Base-by-base conservation (phyloP, 495 filamentous ascomycete species). In the Penicillium salamii region DNA sequence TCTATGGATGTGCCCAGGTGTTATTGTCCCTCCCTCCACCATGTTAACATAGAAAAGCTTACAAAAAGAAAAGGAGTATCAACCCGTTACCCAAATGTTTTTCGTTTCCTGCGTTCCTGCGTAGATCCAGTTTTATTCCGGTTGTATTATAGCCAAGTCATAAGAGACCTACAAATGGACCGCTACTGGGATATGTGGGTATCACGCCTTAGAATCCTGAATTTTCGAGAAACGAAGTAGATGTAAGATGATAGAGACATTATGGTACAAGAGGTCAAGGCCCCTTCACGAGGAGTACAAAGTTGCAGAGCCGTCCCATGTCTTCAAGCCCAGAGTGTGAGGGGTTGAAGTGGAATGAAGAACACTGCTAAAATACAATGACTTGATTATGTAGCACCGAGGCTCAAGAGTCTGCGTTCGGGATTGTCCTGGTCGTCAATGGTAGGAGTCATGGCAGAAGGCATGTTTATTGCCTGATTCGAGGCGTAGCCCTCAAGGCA, bases 301-400 rank as follows among this genome's bases (percentile, higher is more conserved):
- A 39, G 4, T 13, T n/a, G 20, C n/a, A 24, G 18, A 15, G 31
- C 12, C 7, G 13, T 44, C 42, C 42, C n/a, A 11, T 33, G n/a
- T 18, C 18, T n/a, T 23, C 23, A 19, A n/a, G 26, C 15, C 3
- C 18, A 35, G 13, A 15, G 15, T 14, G 13, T 15, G 2, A 17
- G 29, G 18, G 8, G 35, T 23, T 14, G 26, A 23, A 23, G 32
- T 7, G 5, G 23, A 15, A 26, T 11, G 15, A 39, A 33, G n/a
- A 44, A 12, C 18, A 21, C 12, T n/a, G 7, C 3, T 46, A 36
- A 28, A 46, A 35, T 46, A 46, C 43, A 46, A 26, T 18, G 31
- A 17, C 19, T 35, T 13, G n/a, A 36, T 18, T 17, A 46, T 46
- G 43, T 35, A 28, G 34, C 29, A 24, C 1, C 17, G 26, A 2